These are phyloP conservation scores for Tetrahymena thermophila DNA, from an alignment of 73 alveolate species.

Conservation along the genomic window DNA sequence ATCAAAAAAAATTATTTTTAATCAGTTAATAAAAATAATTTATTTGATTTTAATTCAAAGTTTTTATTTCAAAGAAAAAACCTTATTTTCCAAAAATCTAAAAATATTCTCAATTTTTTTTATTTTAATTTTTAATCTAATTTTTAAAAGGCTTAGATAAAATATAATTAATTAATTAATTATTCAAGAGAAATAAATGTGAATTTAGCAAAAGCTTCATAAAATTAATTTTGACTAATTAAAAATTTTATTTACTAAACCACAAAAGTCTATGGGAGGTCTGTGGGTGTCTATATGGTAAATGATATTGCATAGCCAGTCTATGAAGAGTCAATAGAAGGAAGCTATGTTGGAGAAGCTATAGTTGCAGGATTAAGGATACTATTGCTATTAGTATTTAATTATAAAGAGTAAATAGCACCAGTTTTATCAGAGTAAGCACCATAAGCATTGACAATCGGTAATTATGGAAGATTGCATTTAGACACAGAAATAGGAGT, in stretches of 20 bases:
- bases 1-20: no score
- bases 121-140: no score
- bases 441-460: not conserved
- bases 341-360: not conserved
- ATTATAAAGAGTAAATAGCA: not conserved
- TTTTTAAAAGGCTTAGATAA: no score
- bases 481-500: not conserved
- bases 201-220: no score
- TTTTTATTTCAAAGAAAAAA: no score
- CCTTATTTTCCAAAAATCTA: no score
- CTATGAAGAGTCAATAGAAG: not conserved
- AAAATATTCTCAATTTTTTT: no score
- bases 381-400: not conserved
- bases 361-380: not conserved
- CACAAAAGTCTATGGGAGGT: not conserved
- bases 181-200: no score
- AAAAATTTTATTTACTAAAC: not conserved
- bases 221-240: no score
- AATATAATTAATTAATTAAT: no score
- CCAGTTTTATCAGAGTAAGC: not conserved
- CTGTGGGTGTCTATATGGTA: not conserved
- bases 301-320: not conserved
- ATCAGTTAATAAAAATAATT: no score
- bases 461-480: not conserved
- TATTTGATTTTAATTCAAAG: no score